Evolutionary conservation across 306 rosid species (phyloP).

Genomic region (Aeschynomene evenia): DNA sequence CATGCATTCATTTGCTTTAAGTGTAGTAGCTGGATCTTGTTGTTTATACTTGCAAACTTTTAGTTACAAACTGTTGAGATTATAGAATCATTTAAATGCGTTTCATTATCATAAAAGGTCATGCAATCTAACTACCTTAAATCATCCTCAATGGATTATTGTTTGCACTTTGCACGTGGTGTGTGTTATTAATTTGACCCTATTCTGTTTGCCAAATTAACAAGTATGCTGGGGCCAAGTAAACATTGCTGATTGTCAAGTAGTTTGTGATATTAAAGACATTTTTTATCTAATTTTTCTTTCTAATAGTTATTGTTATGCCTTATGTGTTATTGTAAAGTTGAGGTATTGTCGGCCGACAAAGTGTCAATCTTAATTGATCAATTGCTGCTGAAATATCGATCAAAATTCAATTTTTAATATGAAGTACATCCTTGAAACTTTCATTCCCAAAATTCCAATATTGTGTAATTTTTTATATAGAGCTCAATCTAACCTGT

Average conservation of each 20-base stretch:
- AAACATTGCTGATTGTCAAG: not conserved
- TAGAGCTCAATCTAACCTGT: not conserved
- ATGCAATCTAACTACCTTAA: not conserved
- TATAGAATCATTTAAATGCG: not conserved
- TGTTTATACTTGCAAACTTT: not conserved
- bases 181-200: too few relatives aligned
- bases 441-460: not conserved
- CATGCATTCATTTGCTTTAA: not conserved
- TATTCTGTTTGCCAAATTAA: not conserved
- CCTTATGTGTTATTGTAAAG: constrained; percentile 10
- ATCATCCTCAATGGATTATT: not conserved
- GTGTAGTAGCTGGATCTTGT: not conserved
- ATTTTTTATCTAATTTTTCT: not conserved
- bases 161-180: not conserved
- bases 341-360: not conserved
- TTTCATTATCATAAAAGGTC: not conserved
- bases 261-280: not conserved
- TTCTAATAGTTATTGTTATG: not conserved
- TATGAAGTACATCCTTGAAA: not conserved
- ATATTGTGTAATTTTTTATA: not conserved
- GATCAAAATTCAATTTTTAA: not conserved
- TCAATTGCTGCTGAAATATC: not conserved
- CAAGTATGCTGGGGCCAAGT: not conserved
- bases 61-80: not conserved
- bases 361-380: not conserved